Evolutionary conservation across 2,329 filamentous ascomycete genomes (phyloP), one percentile per base, ranked within the genome.

Genomic region (Talaromyces islandicus): DNA sequence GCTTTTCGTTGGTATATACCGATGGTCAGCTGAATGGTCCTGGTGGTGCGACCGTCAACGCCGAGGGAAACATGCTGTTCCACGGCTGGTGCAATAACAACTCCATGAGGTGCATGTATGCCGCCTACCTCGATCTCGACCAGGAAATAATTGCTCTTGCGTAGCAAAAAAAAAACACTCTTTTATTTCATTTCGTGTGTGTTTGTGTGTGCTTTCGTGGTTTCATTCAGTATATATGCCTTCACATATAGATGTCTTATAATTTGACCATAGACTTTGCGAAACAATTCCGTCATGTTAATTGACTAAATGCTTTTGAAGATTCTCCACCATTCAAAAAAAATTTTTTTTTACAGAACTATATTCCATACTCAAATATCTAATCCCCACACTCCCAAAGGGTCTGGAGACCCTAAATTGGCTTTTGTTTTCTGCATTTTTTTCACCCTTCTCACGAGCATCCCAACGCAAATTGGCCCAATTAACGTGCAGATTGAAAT

Each of bases 401-500:
- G 75, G 69, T 78, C 76, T 55, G 38, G 62, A 6, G 67, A 62
- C 5, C 60, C 53, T 3, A 55, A 19, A 32, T 54, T 19, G 19
- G 60, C 67, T 12, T 65, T 62, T 21, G 19, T 19, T 25, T 68
- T 63, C 63, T 73, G 74, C 12, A 81, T 66, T 60, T 64, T 70
- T 63, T 71, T 78, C 17, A 82, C 76, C 43, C 79, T 68, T 53
- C 73, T 75, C 4, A 81, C 77, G 11, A 81, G 71, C 1, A 80
- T 54, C 0, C 82, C 82, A 14, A 84, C 78, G 14, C 71, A 70
- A 1, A 85, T 64, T 1, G 82, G 81, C 0, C 81, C 81, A 12
- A 81, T 64, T 29, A 84, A 71, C 0, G 82, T 85, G 65, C 81
- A 83, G 0, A 85, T 69, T 4, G 83, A 73, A 27, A 84, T 82